phyloP scores from a whole-genome alignment of 352 stramenopile species.

The Hyaloperonospora arabidopsidis region DNA sequence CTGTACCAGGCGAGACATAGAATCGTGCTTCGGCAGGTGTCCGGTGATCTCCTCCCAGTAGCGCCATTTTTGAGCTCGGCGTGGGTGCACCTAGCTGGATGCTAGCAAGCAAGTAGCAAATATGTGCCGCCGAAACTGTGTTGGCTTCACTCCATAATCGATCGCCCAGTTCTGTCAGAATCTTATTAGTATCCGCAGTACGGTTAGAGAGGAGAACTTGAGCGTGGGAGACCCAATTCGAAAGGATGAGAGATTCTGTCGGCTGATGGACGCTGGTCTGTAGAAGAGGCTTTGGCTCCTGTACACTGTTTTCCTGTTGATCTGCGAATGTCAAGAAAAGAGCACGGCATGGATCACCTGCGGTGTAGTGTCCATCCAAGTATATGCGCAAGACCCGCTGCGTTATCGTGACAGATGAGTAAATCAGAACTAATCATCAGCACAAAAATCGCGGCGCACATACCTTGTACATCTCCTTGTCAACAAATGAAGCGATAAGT shows the following conservation, averaged over 20 bases:
- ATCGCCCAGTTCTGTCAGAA: conserved; percentile 76
- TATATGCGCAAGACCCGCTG: conserved; percentile 67
- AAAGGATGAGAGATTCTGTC: conserved; percentile 48
- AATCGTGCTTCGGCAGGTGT: conserved; percentile 65
- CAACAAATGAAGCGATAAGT: conserved; percentile 78
- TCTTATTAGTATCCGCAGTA: conserved; percentile 76
- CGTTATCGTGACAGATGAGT: conserved; percentile 1
- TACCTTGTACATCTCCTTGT: conserved; percentile 81
- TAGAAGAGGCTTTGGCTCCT: conserved; percentile 72
- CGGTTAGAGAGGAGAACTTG: conserved; percentile 77
- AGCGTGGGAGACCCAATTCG: conserved; percentile 67
- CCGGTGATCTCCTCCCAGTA: conserved; percentile 70
- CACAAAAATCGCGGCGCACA: conserved; percentile 1
- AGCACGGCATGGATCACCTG: conserved; percentile 66
- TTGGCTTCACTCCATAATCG: conserved; percentile 65
- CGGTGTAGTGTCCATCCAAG: conserved; percentile 68
- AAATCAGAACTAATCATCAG: conserved; percentile 3
- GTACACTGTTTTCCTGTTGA: conserved; percentile 77
- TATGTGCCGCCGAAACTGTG: conserved; percentile 60
- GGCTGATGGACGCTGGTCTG: conserved; percentile 30
- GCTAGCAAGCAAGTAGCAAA: conserved; percentile 75
- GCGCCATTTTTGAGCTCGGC: conserved; percentile 64
- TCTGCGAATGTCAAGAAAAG: conserved; percentile 78
- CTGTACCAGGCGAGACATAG: conserved; percentile 66
- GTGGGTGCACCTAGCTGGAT: conserved; percentile 69